These are phyloP conservation scores for Vitis rupestris DNA, from an alignment of 164 flowering plant species.

Conservation along the genomic window DNA sequence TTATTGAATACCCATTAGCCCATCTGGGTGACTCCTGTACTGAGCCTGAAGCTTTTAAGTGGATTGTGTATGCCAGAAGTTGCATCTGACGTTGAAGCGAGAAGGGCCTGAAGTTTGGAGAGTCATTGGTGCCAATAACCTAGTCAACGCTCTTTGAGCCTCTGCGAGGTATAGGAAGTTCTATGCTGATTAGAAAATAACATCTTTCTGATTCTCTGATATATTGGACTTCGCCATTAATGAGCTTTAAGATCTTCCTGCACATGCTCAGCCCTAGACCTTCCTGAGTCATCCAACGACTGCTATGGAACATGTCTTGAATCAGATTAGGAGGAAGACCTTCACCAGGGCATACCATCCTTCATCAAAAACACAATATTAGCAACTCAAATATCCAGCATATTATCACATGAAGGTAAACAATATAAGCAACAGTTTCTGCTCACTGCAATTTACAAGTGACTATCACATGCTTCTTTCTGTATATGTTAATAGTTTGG, in stretches of 20 bases:
- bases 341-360: conserved; percentile 76
- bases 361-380: conserved; percentile 20
- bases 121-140: conserved; percentile 1
- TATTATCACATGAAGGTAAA: neutral
- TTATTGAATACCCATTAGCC: neutral
- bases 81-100: neutral
- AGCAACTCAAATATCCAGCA: neutral
- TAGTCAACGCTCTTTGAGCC: conserved; percentile 27
- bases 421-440: neutral
- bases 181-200: conserved; percentile 56
- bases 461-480: too few relatives aligned
- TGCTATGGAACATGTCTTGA: conserved; percentile 76
- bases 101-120: neutral
- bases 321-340: conserved; percentile 82
- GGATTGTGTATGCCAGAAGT: neutral
- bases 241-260: conserved; percentile 70
- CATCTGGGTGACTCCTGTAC: neutral
- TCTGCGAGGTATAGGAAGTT: conserved; percentile 47
- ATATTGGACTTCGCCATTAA: conserved; percentile 83
- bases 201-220: conserved; percentile 75
- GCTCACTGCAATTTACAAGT: too few relatives aligned
- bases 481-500: too few relatives aligned
- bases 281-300: conserved; percentile 66
- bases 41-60: too few relatives aligned
- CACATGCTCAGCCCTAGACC: conserved; percentile 86